These are phyloP conservation scores for Neurospora cerealis DNA, from an alignment of 495 filamentous ascomycete genomes.

Conservation along the genomic window DNA sequence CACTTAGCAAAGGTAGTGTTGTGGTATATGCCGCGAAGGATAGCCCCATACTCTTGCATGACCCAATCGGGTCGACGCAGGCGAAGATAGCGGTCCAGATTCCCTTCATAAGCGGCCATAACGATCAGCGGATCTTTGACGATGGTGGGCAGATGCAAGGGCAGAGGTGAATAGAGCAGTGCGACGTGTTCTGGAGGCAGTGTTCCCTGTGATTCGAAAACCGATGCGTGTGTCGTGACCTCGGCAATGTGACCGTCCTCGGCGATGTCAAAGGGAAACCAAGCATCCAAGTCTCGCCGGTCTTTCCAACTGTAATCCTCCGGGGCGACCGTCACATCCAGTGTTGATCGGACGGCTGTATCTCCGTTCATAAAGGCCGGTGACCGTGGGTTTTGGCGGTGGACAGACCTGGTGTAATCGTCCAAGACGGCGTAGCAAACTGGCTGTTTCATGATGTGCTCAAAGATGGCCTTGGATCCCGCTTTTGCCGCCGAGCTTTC, in stretches of 20 bases:
- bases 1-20: slow-evolving; percentile 8
- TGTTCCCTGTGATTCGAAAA: neutral
- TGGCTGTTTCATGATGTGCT: slow-evolving; percentile 5
- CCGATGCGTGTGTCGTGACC: neutral
- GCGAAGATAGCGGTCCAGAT: slow-evolving; percentile 10
- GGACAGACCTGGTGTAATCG: slow-evolving; percentile 6
- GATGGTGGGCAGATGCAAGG: slow-evolving; percentile 5
- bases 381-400: neutral
- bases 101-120: slow-evolving; percentile 10
- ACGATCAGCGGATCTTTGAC: slow-evolving; percentile 11
- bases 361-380: slow-evolving; percentile 11
- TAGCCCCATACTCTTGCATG: neutral
- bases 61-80: slow-evolving; percentile 1
- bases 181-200: neutral
- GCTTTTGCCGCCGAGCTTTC: neutral
- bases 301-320: neutral
- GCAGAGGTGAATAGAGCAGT: slow-evolving; percentile 3
- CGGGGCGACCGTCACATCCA: neutral
- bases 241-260: slow-evolving; percentile 4
- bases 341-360: slow-evolving; percentile 3
- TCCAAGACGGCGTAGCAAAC: slow-evolving; percentile 9
- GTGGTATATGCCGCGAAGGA: slow-evolving; percentile 9
- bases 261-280: slow-evolving; percentile 7
- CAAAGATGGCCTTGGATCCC: slow-evolving; percentile 5
- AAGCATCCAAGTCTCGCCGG: too few relatives aligned